Base-by-base conservation (phyloP, 2,329 filamentous ascomycete species). In the Ascocoryne sarcoides region DNA sequence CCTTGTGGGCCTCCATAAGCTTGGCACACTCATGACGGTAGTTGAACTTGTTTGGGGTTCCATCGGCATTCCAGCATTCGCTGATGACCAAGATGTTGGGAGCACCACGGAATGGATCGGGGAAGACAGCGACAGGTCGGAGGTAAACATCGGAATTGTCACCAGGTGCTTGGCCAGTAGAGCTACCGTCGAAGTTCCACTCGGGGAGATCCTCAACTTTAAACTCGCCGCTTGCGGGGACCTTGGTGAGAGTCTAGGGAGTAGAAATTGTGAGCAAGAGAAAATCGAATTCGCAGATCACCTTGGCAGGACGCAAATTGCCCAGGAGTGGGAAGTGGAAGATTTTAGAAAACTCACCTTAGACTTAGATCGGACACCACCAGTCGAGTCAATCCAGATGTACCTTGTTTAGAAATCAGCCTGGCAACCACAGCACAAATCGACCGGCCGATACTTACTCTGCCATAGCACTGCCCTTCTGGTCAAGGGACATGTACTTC, bases 141-240 rank as follows among this genome's bases (percentile, higher is more conserved):
- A 96, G 85, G 77, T 95, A 95, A 72, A 95, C 85, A 68, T 96
- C 90, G 35, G 87, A 95, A 79, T 96, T 92, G 66, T 93, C 84
- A 58, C 89, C 88, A 30, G 87, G 86, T 36, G 90, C 90, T 68
- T 96, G 90, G 54, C 76, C 81, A 54, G 88, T 95, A 10, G 88
- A 95, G 43, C 87, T 95, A 60, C 90, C 90, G 63, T 86, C 82
- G 59, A 85, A 85, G 69, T 84, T 85, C 82, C 81, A 85, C 67
- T 85, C 80, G 56, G 81, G 76, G 48, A 85, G 79, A 49, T 84
- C 79, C 43, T 76, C 72, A 48, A 80, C 64, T 46, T 47, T 58
- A 46, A 57, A 54, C 34, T 54, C 41, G 36, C 55, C 57, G 26
- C 42, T 70, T 29, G 60, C 60, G 53, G 74, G 70, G 59, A 74